These are phyloP conservation scores for Alternaria sp. DNA, from an alignment of 2,329 filamentous ascomycete genomes.

Conservation along the genomic window DNA sequence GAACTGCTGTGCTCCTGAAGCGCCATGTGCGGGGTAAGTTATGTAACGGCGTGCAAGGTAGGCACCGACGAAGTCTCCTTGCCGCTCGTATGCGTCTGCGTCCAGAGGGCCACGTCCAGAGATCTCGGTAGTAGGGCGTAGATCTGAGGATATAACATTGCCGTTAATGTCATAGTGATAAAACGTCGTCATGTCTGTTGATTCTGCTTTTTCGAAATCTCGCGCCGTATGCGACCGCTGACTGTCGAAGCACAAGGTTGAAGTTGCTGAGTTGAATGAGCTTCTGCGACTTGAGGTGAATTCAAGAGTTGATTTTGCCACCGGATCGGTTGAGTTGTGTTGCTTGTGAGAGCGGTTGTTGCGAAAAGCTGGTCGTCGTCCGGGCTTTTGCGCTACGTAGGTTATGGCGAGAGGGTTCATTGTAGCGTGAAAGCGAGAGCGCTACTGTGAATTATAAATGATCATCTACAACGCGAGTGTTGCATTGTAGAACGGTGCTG, in stretches of 20 bases:
- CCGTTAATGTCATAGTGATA: constrained; percentile 15
- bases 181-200: constrained; percentile 15
- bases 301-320: neutral
- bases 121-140: neutral
- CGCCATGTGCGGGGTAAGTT: constrained; percentile 1
- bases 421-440: constrained; percentile 3
- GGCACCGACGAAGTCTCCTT: constrained; percentile 23
- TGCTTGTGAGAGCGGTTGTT: neutral
- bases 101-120: neutral
- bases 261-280: neutral
- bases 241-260: constrained; percentile 4
- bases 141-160: neutral
- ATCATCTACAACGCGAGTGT: neutral
- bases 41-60: constrained; percentile 16
- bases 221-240: neutral
- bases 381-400: neutral
- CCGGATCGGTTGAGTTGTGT: neutral
- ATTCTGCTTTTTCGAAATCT: neutral
- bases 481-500: neutral
- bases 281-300: neutral
- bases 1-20: neutral
- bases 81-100: constrained; percentile 1
- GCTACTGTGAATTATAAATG: neutral
- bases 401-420: constrained; percentile 7
- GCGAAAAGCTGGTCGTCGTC: neutral